Evolutionary conservation across 257 asterid genomes (phyloP).

Genomic region (Jacaranda copaia): DNA sequence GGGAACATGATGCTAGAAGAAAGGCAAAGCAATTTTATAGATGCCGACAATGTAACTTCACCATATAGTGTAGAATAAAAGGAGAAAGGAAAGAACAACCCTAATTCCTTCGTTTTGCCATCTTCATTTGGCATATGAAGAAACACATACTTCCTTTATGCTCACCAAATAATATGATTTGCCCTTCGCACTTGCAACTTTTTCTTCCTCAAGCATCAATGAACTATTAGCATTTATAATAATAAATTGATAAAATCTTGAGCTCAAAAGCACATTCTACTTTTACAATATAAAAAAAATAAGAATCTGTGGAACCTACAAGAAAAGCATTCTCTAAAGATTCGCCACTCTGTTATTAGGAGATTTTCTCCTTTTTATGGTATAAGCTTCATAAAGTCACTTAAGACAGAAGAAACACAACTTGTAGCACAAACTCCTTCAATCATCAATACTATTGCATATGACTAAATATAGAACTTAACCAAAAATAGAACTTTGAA

Average conservation of each 20-base stretch:
- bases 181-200: background rate
- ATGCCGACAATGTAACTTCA: too few species aligned
- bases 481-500: slow-evolving; percentile 23
- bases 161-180: too few species aligned
- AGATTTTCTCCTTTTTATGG: background rate
- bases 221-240: background rate
- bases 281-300: background rate
- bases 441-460: slow-evolving; percentile 10
- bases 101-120: too few species aligned
- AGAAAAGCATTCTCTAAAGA: slow-evolving; percentile 7
- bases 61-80: too few species aligned
- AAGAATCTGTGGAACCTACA: too few species aligned
- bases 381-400: background rate
- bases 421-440: background rate
- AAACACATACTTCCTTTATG: too few species aligned
- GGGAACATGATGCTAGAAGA: background rate
- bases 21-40: background rate
- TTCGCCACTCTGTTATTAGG: background rate
- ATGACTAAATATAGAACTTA: background rate
- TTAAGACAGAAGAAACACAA: slow-evolving; percentile 12
- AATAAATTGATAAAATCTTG: background rate
- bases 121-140: too few species aligned
- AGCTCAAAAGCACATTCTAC: slow-evolving; percentile 5
- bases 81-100: too few species aligned
- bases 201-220: slow-evolving; percentile 19